phyloP scores from a whole-genome alignment of 352 stramenopile genomes.

The Phytophthora vignae region DNA sequence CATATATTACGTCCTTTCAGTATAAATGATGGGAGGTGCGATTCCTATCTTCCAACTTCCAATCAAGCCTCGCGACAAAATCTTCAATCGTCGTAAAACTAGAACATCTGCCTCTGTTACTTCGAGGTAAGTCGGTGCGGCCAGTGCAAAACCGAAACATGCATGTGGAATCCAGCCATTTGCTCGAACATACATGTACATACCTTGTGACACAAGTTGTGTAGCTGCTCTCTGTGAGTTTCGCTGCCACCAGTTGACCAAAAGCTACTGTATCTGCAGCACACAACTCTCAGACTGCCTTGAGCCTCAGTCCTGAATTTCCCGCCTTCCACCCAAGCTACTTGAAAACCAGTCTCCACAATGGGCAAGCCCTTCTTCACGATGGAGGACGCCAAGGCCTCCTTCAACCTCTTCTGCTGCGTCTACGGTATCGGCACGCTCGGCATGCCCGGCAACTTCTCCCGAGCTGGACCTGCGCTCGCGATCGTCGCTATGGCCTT shows the following conservation, averaged over 20 bases:
- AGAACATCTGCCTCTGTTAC: neutral
- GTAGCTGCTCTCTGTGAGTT: neutral
- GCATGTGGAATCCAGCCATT: slow-evolving; percentile 7
- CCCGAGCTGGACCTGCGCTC: slow-evolving; percentile 18
- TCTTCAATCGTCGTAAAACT: slow-evolving; percentile 19
- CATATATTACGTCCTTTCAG: slow-evolving; percentile 9
- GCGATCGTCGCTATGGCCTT: slow-evolving; percentile 30
- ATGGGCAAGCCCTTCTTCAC: slow-evolving; percentile 32
- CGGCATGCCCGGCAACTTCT: slow-evolving; percentile 19
- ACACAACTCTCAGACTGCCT: neutral
- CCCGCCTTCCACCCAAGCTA: slow-evolving; percentile 10
- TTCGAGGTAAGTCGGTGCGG: slow-evolving; percentile 1
- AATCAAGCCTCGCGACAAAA: slow-evolving; percentile 17
- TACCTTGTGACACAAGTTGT: no score
- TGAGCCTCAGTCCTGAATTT: slow-evolving; percentile 25
- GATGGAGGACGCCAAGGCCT: slow-evolving; percentile 25
- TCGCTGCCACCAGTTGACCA: slow-evolving; percentile 22
- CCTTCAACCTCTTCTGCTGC: slow-evolving; percentile 16
- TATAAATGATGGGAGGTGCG: slow-evolving; percentile 3
- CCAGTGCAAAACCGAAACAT: slow-evolving; percentile 4
- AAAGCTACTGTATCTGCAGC: neutral
- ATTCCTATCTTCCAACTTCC: slow-evolving; percentile 10
- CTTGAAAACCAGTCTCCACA: neutral
- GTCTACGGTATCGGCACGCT: slow-evolving; percentile 16
- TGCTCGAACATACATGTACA: neutral